Base-by-base conservation (phyloP, 257 asterid genomes). In the Lycium ferocissimum region DNA sequence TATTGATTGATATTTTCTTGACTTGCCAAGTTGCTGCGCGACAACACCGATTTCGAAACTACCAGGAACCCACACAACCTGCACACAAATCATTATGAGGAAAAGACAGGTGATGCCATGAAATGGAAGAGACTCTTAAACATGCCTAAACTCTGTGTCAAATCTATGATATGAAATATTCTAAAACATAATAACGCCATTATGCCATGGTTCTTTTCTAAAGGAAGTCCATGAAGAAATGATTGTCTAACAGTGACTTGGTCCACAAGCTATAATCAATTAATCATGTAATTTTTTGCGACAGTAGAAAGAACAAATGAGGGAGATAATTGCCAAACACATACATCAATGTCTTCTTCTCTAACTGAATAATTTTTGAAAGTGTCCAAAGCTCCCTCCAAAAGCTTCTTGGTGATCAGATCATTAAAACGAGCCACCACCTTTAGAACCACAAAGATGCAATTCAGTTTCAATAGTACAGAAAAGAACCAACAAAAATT, bases 51-150 rank as follows among this genome's bases (percentile, higher is more conserved):
- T 93, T 88, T 96, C 98, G 88, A 93, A 96, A 89, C 96, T 86
- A 83, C 99, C 98, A 58, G 99, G 98, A 86, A 96, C 99, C 98
- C 98, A 95, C 4, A 94, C 95, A 86, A 96, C 99, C 98, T 95
- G 86, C 67, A 2, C 59, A 75, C 11, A 49, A 20, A 18, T 20
- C 59, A 73, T 47, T 43, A 73, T 73, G 81, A 73, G 81, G 26
- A 35, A 26, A 67, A 67, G 75, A 67, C 75, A 72, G 13, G n/a
- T 72, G n/a, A 47, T n/a, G 58, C 38, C 80, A 10, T 73, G 61
- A 47, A 47, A 20, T 20, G 40, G 81, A 73, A 47, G 43, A 73
- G 59, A 47, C 40, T 47, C 12, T 40, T 47, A 14, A 73, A 47
- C 43, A 73, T 20, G 81, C 43, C 81, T 73, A 73, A 72, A 45